Evolutionary conservation across 148 eudicot species (phyloP).

Genomic region (Chenopodium formosanum): DNA sequence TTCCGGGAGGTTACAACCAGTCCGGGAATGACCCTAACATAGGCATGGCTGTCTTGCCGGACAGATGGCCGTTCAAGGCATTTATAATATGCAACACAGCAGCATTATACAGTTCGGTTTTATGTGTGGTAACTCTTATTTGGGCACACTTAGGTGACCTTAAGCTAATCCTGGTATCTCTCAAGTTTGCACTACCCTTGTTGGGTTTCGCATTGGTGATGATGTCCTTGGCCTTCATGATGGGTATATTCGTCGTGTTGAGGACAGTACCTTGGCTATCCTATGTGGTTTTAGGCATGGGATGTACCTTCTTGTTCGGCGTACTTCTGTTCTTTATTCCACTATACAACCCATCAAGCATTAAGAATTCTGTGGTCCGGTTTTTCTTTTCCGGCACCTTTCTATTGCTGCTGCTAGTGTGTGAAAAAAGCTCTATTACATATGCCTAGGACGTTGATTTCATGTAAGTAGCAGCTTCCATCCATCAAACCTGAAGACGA

Average conservation of each 20-base stretch:
- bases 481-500: too few species aligned
- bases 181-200: slow-evolving; percentile 35
- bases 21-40: background rate
- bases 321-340: slow-evolving; percentile 31
- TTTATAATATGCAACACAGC: slow-evolving; percentile 39
- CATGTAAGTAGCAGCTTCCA: too few species aligned
- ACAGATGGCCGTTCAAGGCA: slow-evolving; percentile 5
- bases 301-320: slow-evolving; percentile 20
- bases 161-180: slow-evolving; percentile 18
- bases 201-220: slow-evolving; percentile 34
- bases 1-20: slow-evolving; percentile 17
- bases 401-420: background rate
- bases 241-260: slow-evolving; percentile 38
- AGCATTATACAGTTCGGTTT: slow-evolving; percentile 37
- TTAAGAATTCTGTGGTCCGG: background rate
- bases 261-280: slow-evolving; percentile 41
- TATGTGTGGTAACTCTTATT: slow-evolving; percentile 33
- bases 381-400: background rate
- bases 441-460: background rate
- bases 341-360: slow-evolving; percentile 19
- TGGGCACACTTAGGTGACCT: slow-evolving; percentile 48
- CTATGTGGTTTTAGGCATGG: slow-evolving; percentile 24
- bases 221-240: slow-evolving; percentile 48
- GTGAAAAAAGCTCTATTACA: background rate
- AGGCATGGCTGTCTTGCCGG: slow-evolving; percentile 10